A percentile compares a stretch with the other conserved stretches of the same genome.
These are phyloP conservation scores for Kernera saxatilis DNA, from an alignment of 345 rosid species.

Conservation along the genomic window DNA sequence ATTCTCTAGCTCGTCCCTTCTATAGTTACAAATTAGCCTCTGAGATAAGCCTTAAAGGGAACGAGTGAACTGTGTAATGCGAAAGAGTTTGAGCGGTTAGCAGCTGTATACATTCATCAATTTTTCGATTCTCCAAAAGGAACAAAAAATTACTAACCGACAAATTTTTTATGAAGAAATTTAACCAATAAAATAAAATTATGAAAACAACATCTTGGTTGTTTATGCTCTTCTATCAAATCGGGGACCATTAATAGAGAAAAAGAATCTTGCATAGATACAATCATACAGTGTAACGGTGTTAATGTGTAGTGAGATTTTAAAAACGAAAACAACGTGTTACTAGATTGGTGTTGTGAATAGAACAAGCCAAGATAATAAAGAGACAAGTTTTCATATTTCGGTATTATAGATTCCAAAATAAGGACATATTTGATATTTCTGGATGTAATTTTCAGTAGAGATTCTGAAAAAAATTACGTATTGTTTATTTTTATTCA, in stretches of 20 bases:
- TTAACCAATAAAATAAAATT: neutral
- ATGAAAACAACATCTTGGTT: neutral
- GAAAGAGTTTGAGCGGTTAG: neutral
- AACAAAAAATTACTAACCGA: slow-evolving; percentile 18
- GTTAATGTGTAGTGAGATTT: neutral
- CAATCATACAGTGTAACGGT: neutral
- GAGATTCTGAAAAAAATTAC: too few relatives aligned
- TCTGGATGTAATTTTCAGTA: too few relatives aligned
- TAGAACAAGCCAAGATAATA: neutral
- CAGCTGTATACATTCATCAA: neutral
- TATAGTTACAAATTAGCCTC: neutral
- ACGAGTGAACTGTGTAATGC: slow-evolving; percentile 3
- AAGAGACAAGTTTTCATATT: too few relatives aligned
- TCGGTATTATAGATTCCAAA: too few relatives aligned
- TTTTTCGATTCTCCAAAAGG: neutral
- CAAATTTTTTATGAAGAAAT: neutral
- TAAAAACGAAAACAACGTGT: neutral
- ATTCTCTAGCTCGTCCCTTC: neutral
- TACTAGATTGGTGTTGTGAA: neutral
- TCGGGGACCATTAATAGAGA: neutral
- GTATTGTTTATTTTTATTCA: too few relatives aligned
- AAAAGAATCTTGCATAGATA: neutral
- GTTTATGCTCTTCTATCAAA: neutral
- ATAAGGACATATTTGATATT: too few relatives aligned
- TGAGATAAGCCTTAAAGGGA: neutral